Evolutionary conservation across 148 eudicot species (phyloP), one percentile per base, ranked within the genome.

Genomic region (Nepenthes mirabilis): DNA sequence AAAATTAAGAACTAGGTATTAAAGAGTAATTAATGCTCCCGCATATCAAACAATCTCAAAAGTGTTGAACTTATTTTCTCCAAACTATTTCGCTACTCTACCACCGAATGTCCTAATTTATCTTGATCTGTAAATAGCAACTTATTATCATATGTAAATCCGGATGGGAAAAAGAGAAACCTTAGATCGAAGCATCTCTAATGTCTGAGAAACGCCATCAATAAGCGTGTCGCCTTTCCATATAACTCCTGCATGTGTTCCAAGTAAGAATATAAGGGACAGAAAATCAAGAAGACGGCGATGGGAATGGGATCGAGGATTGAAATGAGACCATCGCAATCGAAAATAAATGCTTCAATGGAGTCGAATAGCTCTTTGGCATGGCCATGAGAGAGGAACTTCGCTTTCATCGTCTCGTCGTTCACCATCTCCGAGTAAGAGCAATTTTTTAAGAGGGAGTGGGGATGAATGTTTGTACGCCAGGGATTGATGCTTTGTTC

Each of bases 221-320:
- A 88, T 93, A 43, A 93, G 85, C 60, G 61, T 74, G 70, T 89
- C 87, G 2, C 96, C 99, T 69, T 86, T 93, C 99, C 99, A 93
- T 33, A 93, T 80, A 2, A 88, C 99, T 9, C 95, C 90, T 87
- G 45, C 23, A 43, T 34, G 2, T 2, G 7, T 9, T 8, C 64
- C 33, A 14, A 34, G 14, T 9, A 4, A n/a, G 36, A 47, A 43
- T n/a, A 37, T 51, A 9, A 52, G 9, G 10, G 9, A 52, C 3
- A 58, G 3, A 36, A 54, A 36, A 6, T 35, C 36, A 52, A 55
- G 49, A 37, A 13, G 34, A 37, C 12, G 13, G 37, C 9, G 36
- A 8, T 12, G 13, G 32, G 6, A 33, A 43, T 52, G 1, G 2
- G 23, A 36, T 14, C 34, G 34, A 40, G 55, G 47, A 23, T 23